Base-by-base conservation (phyloP, 2,329 filamentous ascomycete species). In the Aspergillus brasiliensis region DNA sequence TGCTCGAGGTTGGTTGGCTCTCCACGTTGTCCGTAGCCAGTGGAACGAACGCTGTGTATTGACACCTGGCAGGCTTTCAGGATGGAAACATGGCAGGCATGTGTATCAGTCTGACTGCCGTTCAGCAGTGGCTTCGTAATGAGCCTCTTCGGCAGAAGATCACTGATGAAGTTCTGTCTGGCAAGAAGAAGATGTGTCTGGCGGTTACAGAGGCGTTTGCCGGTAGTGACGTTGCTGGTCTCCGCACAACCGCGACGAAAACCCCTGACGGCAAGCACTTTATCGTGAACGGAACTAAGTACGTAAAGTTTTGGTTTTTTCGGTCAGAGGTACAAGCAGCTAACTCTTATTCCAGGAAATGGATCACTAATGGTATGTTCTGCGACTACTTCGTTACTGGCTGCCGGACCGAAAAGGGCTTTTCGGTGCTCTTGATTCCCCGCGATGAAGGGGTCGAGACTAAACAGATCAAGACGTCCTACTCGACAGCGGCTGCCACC, bases 151-250 rank as follows among this genome's bases (percentile, higher is more conserved):
- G 88, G 77, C 83, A 88, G 67, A 82, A 82, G 56, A 82, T 96
- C 49, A 85, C 87, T 34, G 82, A 87, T 37, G 90, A 95, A 69
- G 88, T 91, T 48, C 84, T 96, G 65, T 86, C 84, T 48, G 91
- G 91, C 61, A 86, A 88, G 82, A 95, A 95, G 85, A 93, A 93
- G 82, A 91, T 95, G 73, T 94, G 89, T 71, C 81, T 96, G 3
- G 91, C 91, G 56, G 92, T 96, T 71, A 95, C 91, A 1, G 92
- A 96, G 77, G 91, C 92, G 0, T 95, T 96, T 76, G 91, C 91
- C 15, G 91, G 91, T 13, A 89, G 85, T 38, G 92, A 96, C 74
- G 91, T 96, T 4, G 90, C 91, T 13, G 87, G 90, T 15, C 81
- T 96, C 38, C 83, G 89, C 62, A 95, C 91, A 0, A 95, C 91